Conservation (phyloP, 1,139 yeast genomes). For the Keqinozyma sinolaborantium region DNA sequence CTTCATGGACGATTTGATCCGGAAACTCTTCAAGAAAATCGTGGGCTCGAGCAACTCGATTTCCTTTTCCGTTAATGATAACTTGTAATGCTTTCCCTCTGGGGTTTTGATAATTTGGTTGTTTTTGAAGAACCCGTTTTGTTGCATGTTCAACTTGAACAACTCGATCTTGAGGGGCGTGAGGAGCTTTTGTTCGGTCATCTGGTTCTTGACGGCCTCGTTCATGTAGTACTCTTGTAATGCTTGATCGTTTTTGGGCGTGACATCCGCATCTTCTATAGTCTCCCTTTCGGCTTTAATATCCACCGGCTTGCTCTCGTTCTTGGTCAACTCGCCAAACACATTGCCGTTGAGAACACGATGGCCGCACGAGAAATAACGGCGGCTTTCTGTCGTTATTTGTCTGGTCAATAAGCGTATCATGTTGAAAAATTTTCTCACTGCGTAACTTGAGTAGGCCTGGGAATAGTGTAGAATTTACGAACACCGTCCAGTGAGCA, state of each 20-base stretch:
- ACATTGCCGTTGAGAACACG: slow-evolving; percentile 1
- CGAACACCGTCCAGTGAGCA: too few species aligned
- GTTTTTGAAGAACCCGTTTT: slow-evolving; percentile 75
- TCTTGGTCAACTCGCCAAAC: slow-evolving; percentile 7
- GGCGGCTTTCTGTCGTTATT: neutral
- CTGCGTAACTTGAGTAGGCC: too few species aligned
- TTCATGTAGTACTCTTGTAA: slow-evolving; percentile 32
- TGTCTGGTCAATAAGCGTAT: neutral
- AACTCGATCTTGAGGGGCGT: slow-evolving; percentile 73
- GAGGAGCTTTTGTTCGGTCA: slow-evolving; percentile 36
- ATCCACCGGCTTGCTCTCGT: neutral
- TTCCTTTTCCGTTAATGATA: slow-evolving; percentile 60
- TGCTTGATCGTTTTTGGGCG: slow-evolving; percentile 29
- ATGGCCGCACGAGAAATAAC: neutral
- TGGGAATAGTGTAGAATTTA: too few species aligned
- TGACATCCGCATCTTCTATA: slow-evolving; percentile 10
- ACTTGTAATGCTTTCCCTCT: slow-evolving; percentile 47
- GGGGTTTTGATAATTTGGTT: slow-evolving; percentile 48
- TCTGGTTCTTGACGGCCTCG: slow-evolving; percentile 26
- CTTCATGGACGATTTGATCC: slow-evolving; percentile 82
- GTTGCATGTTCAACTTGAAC: slow-evolving; percentile 56
- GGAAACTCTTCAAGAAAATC: slow-evolving; percentile 68
- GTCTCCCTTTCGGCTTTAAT: slow-evolving; percentile 4
- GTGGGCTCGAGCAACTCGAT: slow-evolving; percentile 83
- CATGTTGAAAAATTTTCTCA: neutral